Base-by-base conservation (phyloP, 1,139 yeast species). In the Kodamaea plutei region DNA sequence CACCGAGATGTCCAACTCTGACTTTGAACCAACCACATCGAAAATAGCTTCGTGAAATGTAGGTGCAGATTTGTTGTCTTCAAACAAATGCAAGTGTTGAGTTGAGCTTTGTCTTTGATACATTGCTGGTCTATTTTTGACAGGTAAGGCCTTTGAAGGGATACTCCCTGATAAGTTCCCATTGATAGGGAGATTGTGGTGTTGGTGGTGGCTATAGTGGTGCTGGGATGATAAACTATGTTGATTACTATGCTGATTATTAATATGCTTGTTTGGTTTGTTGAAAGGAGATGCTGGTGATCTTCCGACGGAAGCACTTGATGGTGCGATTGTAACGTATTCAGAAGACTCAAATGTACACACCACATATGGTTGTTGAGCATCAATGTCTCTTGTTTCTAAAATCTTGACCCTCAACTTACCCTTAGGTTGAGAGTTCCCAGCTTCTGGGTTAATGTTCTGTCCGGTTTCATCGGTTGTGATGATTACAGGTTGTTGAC, bases 311-410 rank as follows among this genome's bases (percentile, higher is more conserved):
- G 81, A 72, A 40, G 77, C 83, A 24, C 38, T 35, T 8, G 38
- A 35, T 3, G 93, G 88, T 10, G 91, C 89, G 41, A 79, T 78
- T 16, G 95, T 79, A 38, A 89, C 88, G 44, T 81, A 84, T 60
- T 89, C 97, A 2, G 95, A 82, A 40, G 93, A 82, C 53, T 88
- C 96, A 61, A 84, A 89, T 2, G 95, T 84, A 56, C 95, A 85
- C 20, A 89, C 96, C 15, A 85, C 96, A 54, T 89, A 89, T 3
- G 96, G 96, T 46, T 77, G 81, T 6, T 87, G 71, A 26, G 58
- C 58, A 41, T 71, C 63, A 39, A 88, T 65, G 43, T 77, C 80
- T 37, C 70, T 73, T 3, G 96, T 96, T 54, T 85, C 91, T 23
- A 83, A 65, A 43, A 91, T 87, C 28, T 76, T 76, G 29, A 91